Conservation (phyloP, 148 eudicot genomes). For the Rhododendron molle region DNA sequence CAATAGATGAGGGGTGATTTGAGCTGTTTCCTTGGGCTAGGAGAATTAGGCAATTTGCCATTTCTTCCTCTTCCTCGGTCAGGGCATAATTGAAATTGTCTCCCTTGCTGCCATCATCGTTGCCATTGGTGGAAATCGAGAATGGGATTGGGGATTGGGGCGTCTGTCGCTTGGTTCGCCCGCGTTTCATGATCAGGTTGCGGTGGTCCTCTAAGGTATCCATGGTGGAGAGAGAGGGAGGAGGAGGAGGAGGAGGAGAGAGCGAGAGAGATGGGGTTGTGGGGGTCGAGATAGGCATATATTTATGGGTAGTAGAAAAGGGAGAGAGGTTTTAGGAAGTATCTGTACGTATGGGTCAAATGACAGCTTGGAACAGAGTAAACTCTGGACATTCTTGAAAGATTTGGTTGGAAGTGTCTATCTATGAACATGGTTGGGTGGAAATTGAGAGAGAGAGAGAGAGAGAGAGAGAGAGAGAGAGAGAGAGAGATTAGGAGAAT, state of each 20-base stretch:
- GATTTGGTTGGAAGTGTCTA: background rate
- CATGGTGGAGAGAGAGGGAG: background rate
- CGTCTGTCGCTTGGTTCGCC: slow-evolving; percentile 53
- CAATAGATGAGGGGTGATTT: background rate
- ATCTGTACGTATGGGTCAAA: background rate
- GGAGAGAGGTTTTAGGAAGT: background rate
- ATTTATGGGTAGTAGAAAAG: background rate
- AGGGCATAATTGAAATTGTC: slow-evolving; percentile 4
- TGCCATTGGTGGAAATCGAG: slow-evolving; percentile 18
- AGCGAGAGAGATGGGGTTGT: background rate
- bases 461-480: background rate
- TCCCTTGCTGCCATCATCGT: slow-evolving; percentile 8
- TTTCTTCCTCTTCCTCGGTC: slow-evolving; percentile 45
- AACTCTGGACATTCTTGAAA: background rate
- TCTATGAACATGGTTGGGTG: background rate
- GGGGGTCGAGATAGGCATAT: background rate
- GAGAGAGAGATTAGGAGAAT: background rate
- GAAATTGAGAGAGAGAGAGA: background rate
- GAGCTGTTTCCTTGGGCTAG: slow-evolving; percentile 36
- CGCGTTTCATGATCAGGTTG: slow-evolving; percentile 35
- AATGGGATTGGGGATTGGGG: slow-evolving; percentile 51
- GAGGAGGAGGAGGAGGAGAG: background rate
- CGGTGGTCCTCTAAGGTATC: slow-evolving; percentile 14
- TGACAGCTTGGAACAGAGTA: background rate
- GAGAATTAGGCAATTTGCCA: slow-evolving; percentile 50